Evolutionary conservation across 2,329 filamentous ascomycete species (phyloP).

Genomic region (Atkinsonella texensis): DNA sequence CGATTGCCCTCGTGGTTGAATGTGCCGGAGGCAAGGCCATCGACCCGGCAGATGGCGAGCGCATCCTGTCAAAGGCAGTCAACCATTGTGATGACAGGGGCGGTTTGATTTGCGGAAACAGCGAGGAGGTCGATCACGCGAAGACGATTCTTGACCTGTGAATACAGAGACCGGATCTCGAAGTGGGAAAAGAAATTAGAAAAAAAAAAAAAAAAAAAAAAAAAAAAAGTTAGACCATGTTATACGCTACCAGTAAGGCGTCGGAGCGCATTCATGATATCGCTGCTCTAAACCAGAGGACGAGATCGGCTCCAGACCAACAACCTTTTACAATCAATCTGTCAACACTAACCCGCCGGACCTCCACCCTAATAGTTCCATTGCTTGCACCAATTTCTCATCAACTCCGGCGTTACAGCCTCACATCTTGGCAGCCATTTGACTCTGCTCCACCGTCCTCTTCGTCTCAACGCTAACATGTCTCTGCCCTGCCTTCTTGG

Average conservation of each 20-base stretch:
- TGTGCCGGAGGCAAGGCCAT: slow-evolving; percentile 46
- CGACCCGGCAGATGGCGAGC: slow-evolving; percentile 30
- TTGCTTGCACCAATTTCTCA: slow-evolving; percentile 36
- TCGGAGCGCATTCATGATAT: too few species aligned
- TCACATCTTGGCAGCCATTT: slow-evolving; percentile 28
- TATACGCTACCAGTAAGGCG: too few species aligned
- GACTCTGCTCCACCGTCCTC: slow-evolving; percentile 26
- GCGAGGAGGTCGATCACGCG: slow-evolving; percentile 32
- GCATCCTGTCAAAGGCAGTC: slow-evolving; percentile 28
- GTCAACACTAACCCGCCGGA: too few species aligned
- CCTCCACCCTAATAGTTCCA: slow-evolving; percentile 21
- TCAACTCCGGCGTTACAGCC: slow-evolving; percentile 29
- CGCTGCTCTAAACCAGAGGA: too few species aligned
- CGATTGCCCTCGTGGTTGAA: slow-evolving; percentile 48
- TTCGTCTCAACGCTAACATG: slow-evolving; percentile 28
- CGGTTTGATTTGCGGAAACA: slow-evolving; percentile 38
- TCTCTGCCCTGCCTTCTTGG: neutral
- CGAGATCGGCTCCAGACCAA: too few species aligned
- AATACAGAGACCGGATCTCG: neutral
- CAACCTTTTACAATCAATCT: too few species aligned
- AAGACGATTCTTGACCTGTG: slow-evolving; percentile 2
- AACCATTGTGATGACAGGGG: slow-evolving; percentile 35
- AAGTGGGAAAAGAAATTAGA: neutral
- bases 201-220: neutral
- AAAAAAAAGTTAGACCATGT: neutral